Conservation (phyloP, 345 rosid genomes). For the Pistacia integerrima region DNA sequence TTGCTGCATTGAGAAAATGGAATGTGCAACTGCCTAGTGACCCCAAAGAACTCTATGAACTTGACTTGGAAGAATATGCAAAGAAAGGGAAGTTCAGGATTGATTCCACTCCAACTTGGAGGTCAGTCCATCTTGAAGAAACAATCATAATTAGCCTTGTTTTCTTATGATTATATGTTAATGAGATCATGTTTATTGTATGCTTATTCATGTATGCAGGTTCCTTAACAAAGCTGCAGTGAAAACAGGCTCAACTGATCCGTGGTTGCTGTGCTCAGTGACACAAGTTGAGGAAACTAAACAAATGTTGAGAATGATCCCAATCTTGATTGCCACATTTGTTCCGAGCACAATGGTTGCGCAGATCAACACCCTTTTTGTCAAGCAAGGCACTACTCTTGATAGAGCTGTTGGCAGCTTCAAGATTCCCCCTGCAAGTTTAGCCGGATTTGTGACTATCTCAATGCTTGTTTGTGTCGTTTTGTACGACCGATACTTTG, state of each 20-base stretch:
- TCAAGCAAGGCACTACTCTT: conserved; percentile 93
- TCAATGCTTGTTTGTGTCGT: conserved; percentile 65
- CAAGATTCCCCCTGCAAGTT: conserved; percentile 69
- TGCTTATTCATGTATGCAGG: conserved; percentile 34
- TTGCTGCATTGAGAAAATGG: conserved; percentile 69
- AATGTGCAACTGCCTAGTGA: conserved; percentile 45
- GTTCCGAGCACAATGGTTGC: conserved; percentile 85
- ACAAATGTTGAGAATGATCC: conserved; percentile 89
- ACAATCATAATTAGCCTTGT: not conserved
- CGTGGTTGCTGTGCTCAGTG: conserved; percentile 71
- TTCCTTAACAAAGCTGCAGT: conserved; percentile 73
- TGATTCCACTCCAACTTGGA: conserved; percentile 53
- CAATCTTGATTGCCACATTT: conserved; percentile 64
- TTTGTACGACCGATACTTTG: conserved; percentile 61
- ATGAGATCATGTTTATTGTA: not conserved
- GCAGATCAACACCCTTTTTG: conserved; percentile 72
- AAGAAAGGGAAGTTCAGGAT: conserved; percentile 58
- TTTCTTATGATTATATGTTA: not conserved
- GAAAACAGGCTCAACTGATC: conserved; percentile 46
- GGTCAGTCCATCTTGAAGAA: conserved; percentile 35
- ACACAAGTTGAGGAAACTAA: conserved; percentile 97
- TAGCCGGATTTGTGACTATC: conserved; percentile 58
- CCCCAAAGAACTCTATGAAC: conserved; percentile 54
- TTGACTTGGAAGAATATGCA: conserved; percentile 52
- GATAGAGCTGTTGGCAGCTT: conserved; percentile 59